These are phyloP conservation scores for Mycena citricolor DNA, from an alignment of 1,284 basidiomycete species.

Conservation along the genomic window DNA sequence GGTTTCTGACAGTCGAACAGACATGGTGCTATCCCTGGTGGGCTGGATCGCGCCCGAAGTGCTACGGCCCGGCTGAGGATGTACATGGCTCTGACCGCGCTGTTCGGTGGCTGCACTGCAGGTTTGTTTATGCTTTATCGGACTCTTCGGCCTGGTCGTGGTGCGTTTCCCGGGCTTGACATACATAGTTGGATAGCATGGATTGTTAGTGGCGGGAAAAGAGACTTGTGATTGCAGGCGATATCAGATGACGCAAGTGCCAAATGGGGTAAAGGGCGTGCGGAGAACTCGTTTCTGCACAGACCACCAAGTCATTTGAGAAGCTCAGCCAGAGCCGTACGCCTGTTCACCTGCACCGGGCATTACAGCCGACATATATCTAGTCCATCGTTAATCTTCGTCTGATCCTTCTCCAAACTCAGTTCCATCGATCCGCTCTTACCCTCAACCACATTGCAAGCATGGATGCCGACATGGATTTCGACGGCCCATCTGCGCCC, in stretches of 20 bases:
- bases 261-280: constrained; percentile 4
- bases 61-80: constrained; percentile 63
- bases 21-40: constrained; percentile 72
- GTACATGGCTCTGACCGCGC: constrained; percentile 67
- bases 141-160: constrained; percentile 61
- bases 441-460: constrained; percentile 20
- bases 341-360: constrained; percentile 3
- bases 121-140: constrained; percentile 63
- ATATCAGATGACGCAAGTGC: constrained; percentile 7
- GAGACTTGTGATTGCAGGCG: constrained; percentile 7
- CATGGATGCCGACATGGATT: constrained; percentile 82
- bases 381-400: constrained; percentile 7
- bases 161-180: constrained; percentile 53
- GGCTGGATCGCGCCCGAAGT: constrained; percentile 70
- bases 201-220: constrained; percentile 27
- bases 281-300: constrained; percentile 7
- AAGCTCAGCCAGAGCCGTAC: constrained; percentile 18
- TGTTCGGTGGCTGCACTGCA: constrained; percentile 70
- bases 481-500: constrained; percentile 40
- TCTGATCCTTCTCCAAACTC: constrained; percentile 9
- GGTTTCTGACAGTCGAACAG: constrained; percentile 35
- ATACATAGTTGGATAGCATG: constrained; percentile 55
- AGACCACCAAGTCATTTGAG: constrained; percentile 13
- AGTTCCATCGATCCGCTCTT: constrained; percentile 19
- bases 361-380: constrained; percentile 14